Evolutionary conservation across 305 asterid species (phyloP), one percentile per base, ranked within the genome.

Genomic region (Fraxinus baroniana): DNA sequence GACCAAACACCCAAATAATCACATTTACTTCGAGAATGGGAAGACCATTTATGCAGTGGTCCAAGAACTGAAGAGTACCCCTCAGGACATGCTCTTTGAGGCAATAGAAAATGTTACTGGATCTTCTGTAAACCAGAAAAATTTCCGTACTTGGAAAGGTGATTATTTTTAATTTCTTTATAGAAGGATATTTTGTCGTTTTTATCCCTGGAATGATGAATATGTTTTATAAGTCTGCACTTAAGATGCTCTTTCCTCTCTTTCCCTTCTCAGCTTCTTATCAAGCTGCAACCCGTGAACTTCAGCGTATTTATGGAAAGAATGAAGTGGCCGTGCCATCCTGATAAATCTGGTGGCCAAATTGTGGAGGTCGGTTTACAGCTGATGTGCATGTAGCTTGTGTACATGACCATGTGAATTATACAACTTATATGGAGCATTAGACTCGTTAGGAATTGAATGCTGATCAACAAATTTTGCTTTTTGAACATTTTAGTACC

Each of bases 1-100:
- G 82, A 95, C 94, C 80, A 91, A 90, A 68, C 98, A 94, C 87
- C 96, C 98, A 30, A 94, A 95, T 82, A 91, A 84, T 88, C 97
- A 91, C 81, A 95, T 95, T 81, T 91, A 86, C 90, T 91, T 94
- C 74, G 92, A 89, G 85, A 94, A 90, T 52, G 96, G 96, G 62
- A 95, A 90, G 85, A 90, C 92, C 60, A 88, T 95, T 76, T 89
- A 90, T 81, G 90, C 89, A 0, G 97, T 91, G 33, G 99, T 91
- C 76, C 94, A 88, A 79, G 95, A 92, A 88, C 90, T 93, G 88
- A 93, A 94, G 91, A 86, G 83, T 57, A 90, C 91, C 72, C 92
- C 97, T 81, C 92, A 76, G 20, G 91, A 90, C 46, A 80, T 44
- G 87, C 89, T 94, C 41, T 91, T 89, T 79, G 91, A 90, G 22